Conservation (phyloP, 495 filamentous ascomycete genomes). For the Parathielavia appendiculata region DNA sequence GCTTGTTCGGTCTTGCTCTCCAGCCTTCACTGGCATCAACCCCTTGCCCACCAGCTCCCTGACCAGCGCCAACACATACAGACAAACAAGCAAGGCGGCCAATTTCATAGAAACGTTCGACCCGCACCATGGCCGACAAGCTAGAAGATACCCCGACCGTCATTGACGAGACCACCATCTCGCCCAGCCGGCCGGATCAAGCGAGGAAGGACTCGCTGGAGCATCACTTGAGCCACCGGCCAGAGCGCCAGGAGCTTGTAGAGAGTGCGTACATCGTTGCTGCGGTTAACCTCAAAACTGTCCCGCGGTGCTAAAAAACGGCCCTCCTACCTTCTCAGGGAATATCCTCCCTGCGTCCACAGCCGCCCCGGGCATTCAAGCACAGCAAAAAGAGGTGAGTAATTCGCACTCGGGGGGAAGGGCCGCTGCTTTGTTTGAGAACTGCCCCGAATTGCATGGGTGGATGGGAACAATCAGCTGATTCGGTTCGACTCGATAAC, state of each 20-base stretch:
- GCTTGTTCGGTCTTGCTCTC: neutral
- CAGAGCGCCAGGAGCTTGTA: conserved; percentile 76
- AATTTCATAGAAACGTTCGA: neutral
- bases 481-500: neutral
- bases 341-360: conserved; percentile 78
- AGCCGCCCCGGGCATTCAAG: conserved; percentile 70
- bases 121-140: conserved; percentile 39
- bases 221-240: conserved; percentile 73
- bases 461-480: neutral
- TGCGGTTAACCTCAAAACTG: neutral
- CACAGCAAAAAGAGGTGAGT: conserved; percentile 62
- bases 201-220: conserved; percentile 85
- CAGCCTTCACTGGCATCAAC: neutral
- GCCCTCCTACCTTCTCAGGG: conserved; percentile 33
- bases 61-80: neutral
- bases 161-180: conserved; percentile 56
- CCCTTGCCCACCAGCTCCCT: neutral
- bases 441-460: neutral
- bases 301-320: conserved; percentile 7
- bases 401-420: neutral
- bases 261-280: conserved; percentile 54
- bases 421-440: too few species aligned
- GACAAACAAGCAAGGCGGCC: neutral
- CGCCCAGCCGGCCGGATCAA: conserved; percentile 48
- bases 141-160: conserved; percentile 21